These are phyloP conservation scores for Tillandsia fasciculata DNA, from an alignment of 176 grass and related monocot species.

Conservation along the genomic window DNA sequence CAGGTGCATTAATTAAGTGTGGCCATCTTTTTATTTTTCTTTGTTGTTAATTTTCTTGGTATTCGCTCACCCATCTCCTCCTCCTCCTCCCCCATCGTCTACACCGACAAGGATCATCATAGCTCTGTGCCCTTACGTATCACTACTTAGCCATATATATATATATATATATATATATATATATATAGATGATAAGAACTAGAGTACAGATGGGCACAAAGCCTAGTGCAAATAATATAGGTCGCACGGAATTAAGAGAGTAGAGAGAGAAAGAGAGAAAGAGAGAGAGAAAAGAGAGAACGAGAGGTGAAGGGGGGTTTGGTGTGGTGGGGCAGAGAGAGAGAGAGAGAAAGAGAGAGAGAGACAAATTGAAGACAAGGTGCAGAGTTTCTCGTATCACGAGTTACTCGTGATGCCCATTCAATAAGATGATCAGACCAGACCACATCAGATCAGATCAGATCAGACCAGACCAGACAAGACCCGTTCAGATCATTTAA, in stretches of 20 bases:
- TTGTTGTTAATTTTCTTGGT: background rate
- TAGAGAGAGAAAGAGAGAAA: background rate
- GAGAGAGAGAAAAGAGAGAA: background rate
- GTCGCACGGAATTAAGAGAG: background rate
- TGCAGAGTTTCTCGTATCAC: slow-evolving; percentile 9
- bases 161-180: background rate
- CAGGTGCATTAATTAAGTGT: no score
- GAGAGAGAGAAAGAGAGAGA: background rate
- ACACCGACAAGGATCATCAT: background rate
- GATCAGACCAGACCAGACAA: background rate
- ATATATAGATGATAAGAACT: background rate
- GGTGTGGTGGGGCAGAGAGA: background rate
- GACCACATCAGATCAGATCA: background rate
- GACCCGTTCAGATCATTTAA: background rate
- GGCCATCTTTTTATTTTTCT: background rate
- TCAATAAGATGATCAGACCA: background rate
- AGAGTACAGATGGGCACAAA: background rate
- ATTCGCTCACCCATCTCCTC: background rate
- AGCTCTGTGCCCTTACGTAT: background rate
- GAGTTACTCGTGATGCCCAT: slow-evolving; percentile 15
- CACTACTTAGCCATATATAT: background rate
- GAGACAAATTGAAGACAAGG: background rate
- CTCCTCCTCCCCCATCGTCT: background rate
- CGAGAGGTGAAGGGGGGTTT: background rate
- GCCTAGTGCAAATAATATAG: background rate